Percentiles rank a stretch among this genome's conserved stretches.
Conservation (phyloP, 345 rosid genomes). For the Sonneratia alba region DNA sequence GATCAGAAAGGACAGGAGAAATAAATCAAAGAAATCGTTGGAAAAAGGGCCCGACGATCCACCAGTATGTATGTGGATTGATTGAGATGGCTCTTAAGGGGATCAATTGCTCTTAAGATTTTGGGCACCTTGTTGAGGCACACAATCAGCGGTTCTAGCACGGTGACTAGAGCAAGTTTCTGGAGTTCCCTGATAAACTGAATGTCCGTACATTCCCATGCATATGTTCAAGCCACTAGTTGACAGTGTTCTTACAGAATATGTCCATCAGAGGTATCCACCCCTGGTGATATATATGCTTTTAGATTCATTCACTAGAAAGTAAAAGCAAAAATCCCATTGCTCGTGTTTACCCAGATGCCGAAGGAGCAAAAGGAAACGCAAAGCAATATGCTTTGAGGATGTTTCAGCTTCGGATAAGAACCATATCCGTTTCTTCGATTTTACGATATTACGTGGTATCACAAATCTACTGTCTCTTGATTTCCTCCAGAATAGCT, state of each 20-base stretch:
- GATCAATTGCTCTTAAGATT: slow-evolving; percentile 44
- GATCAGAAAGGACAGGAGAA: too few relatives aligned
- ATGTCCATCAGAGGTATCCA: too few relatives aligned
- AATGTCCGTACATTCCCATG: too few relatives aligned
- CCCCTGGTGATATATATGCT: not conserved
- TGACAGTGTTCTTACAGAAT: too few relatives aligned
- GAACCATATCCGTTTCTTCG: not conserved
- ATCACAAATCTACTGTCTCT: not conserved
- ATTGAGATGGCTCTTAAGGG: not conserved
- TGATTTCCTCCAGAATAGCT: not conserved
- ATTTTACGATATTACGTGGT: not conserved
- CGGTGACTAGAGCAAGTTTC: slow-evolving; percentile 14
- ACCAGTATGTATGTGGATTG: too few relatives aligned
- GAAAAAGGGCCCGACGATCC: too few relatives aligned
- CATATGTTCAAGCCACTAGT: too few relatives aligned
- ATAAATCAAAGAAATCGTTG: too few relatives aligned
- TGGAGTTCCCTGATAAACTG: not conserved
- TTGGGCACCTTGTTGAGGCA: slow-evolving; percentile 32
- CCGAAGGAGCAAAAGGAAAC: not conserved
- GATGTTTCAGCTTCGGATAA: not conserved
- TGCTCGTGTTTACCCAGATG: not conserved
- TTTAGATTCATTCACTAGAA: not conserved
- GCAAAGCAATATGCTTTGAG: not conserved
- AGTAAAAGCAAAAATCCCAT: not conserved
- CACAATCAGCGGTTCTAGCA: slow-evolving; percentile 24